Base-by-base conservation (phyloP, 2,329 filamentous ascomycete genomes). In the Neocucurbitaria cava region DNA sequence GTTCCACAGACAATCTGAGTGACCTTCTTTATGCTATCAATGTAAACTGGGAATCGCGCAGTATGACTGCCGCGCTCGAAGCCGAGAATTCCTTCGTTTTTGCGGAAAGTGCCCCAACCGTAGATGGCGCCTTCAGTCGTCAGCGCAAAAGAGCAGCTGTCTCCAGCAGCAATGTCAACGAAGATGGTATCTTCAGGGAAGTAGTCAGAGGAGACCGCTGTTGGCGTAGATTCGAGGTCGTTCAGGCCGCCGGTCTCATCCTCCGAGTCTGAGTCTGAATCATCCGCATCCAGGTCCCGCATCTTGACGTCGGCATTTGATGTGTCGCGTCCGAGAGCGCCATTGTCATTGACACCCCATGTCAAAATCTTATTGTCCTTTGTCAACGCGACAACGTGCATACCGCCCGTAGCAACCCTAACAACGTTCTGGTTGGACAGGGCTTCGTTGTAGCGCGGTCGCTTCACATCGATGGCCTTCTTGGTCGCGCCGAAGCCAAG, bases 341-440 rank as follows among this genome's bases (percentile, higher is more conserved):
- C 89, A 69, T 92, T 87, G 70, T 96, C 91, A 71, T 95, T 95
- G 64, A 95, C 91, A 49, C 91, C 91, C 91, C 91, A 96, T 24
- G 90, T 92, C 49, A 92, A 79, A 64, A 96, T 89, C 77, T 87
- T 88, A 80, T 92, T 91, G 74, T 94, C 89, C 63, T 87, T 84
- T 45, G 91, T 94, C 47, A 95, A 78, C 3, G 88, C 90, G 58
- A 89, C 81, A 47, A 83, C 87, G 76, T 96, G 91, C 90, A 96
- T 94, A 52, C 90, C 91, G 56, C 91, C 91, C 56, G 88, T 87
- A 46, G 89, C 87, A 52, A 96, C 77, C 74, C 90, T 87, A 2
- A 95, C 90, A 31, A 95, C 86, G 41, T 87, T 85, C 49, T 87
- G 83, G 33, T 78, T 78, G 56, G 79, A 76, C 36, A 92, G 80